Base-by-base conservation (phyloP, 2,329 filamentous ascomycete species). In the Cryoendolithus antarcticus region DNA sequence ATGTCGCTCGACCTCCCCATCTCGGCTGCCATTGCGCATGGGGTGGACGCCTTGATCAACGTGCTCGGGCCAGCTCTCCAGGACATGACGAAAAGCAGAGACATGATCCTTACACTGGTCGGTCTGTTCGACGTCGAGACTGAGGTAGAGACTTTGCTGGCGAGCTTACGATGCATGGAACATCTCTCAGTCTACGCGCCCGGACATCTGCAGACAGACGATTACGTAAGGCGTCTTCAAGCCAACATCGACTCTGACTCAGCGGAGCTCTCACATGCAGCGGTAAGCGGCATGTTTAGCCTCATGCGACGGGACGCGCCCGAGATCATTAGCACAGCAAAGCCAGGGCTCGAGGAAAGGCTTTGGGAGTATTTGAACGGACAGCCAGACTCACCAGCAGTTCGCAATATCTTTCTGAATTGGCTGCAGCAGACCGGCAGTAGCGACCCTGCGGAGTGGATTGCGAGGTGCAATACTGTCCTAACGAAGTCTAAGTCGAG, bases 11-110 rank as follows among this genome's bases (percentile, higher is more conserved):
- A 91, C 41, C 70, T 88, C 15, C 80, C 85, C 4, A 89, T 89
- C 0, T 76, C 82, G 1, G 80, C 86, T 12, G 82, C 86, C 1
- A 80, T 96, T 44, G 82, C 84, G 27, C 79, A 86, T 50, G 93
- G 86, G 50, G 80, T 95, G 24, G 88, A 96, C 60, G 91, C 88
- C n/a, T 71, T 94, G 15, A 86, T 98, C 63, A 96, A 96, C 50
- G 91, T 98, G 7, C 72, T 98, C 8, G 91, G 91, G 0, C 91
- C 91, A 1, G 93, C 98, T 61, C 66, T 98, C 13, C 91, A 96
- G 60, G 91, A 96, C 53, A 77, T 91, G 47, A 77, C 77, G 3
- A 95, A 93, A 62, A 83, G 86, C n/a, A 72, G 91, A 48, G 88
- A 95, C 55, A 72, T 98, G 39, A 91, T 96, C 37, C 72, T 96